These are phyloP conservation scores for Hemileccinum impolitum DNA, from an alignment of 768 basidiomycete genomes.

Conservation along the genomic window DNA sequence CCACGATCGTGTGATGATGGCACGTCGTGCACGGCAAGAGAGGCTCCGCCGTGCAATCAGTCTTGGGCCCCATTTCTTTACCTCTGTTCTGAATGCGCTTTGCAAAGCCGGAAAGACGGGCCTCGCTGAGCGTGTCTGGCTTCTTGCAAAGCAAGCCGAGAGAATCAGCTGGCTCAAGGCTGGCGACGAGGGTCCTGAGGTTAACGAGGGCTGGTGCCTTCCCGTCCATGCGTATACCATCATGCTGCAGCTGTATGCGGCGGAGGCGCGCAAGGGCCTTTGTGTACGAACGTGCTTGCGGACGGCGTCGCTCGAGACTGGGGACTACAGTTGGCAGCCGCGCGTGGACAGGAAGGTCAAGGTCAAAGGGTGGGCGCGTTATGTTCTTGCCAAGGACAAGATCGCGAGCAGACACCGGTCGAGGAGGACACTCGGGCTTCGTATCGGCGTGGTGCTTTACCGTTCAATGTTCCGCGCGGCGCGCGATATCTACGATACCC, in stretches of 20 bases:
- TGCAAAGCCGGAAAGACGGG: conserved; percentile 51
- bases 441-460: conserved; percentile 31
- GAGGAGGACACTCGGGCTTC: conserved; percentile 28
- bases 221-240: conserved; percentile 66
- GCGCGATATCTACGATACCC: conserved; percentile 22
- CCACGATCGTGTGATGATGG: conserved; percentile 26
- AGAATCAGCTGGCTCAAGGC: conserved; percentile 44
- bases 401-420: conserved; percentile 21
- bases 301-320: background rate
- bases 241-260: conserved; percentile 62
- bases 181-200: conserved; percentile 19
- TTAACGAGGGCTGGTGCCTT: conserved; percentile 55
- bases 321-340: conserved; percentile 18
- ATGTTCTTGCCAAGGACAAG: conserved; percentile 23
- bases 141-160: conserved; percentile 58
- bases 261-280: conserved; percentile 37
- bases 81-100: conserved; percentile 57
- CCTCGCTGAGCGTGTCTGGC: conserved; percentile 63
- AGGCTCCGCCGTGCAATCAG: conserved; percentile 40
- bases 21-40: conserved; percentile 24
- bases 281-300: conserved; percentile 11
- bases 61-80: conserved; percentile 61
- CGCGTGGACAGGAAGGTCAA: conserved; percentile 12
- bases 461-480: conserved; percentile 36
- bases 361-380: conserved; percentile 37